A percentile compares a stretch with the other conserved stretches of the same genome.
These are phyloP conservation scores for Pulveroboletus sp. DNA, from an alignment of 768 basidiomycete species.

Conservation along the genomic window DNA sequence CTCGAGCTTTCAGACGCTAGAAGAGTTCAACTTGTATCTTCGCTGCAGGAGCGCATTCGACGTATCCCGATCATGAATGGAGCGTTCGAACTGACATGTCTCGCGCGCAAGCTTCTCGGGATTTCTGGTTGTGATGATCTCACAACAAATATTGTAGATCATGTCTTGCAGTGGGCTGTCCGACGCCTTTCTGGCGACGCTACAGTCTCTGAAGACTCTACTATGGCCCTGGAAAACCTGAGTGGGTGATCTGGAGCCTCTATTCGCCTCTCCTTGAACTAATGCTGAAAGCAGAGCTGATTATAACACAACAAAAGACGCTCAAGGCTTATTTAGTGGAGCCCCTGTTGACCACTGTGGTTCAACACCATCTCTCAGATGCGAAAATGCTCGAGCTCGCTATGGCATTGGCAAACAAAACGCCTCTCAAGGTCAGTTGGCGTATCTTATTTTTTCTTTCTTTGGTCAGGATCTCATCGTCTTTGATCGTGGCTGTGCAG, in stretches of 20 bases:
- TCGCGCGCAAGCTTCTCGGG: conserved; percentile 31
- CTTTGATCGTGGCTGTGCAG: conserved; percentile 29
- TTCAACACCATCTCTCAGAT: conserved; percentile 58
- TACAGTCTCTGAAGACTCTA: conserved; percentile 17
- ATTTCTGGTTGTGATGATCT: conserved; percentile 25
- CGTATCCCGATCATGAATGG: conserved; percentile 24
- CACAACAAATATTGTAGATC: conserved; percentile 38
- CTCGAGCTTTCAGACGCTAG: conserved; percentile 24
- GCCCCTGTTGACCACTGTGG: conserved; percentile 59
- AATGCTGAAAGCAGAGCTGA: conserved; percentile 8
- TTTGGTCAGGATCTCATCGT: neutral
- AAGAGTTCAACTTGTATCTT: conserved; percentile 14
- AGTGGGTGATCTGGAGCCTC: conserved; percentile 28
- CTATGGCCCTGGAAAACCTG: conserved; percentile 33
- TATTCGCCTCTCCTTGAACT: neutral
- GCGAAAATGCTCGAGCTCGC: conserved; percentile 43
- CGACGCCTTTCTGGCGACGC: conserved; percentile 40
- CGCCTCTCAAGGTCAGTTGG: conserved; percentile 60
- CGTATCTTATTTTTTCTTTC: neutral
- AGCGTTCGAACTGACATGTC: conserved; percentile 28
- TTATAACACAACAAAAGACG: conserved; percentile 10
- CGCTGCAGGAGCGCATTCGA: conserved; percentile 29
- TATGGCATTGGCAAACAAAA: conserved; percentile 35
- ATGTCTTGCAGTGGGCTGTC: conserved; percentile 53
- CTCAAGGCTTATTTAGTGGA: conserved; percentile 64